These are phyloP conservation scores for Penicillium sp. DNA, from an alignment of 2,329 filamentous ascomycete species.

Conservation along the genomic window DNA sequence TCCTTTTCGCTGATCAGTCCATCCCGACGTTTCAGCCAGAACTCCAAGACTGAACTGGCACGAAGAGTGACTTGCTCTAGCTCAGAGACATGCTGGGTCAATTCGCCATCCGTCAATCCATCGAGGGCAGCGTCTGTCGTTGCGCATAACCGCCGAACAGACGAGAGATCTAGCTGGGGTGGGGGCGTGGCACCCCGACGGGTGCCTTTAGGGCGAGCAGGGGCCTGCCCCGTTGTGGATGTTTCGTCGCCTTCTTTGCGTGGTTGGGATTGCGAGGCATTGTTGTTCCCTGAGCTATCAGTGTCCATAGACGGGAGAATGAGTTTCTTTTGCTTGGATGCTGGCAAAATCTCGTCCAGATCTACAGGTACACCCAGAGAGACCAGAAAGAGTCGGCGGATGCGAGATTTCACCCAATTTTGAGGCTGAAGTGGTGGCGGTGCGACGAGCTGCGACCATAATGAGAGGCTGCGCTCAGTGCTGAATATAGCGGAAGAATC, in stretches of 20 bases:
- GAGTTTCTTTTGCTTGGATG: slow-evolving; percentile 96
- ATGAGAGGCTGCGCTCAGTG: slow-evolving; percentile 76
- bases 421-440: slow-evolving; percentile 91
- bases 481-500: slow-evolving; percentile 60
- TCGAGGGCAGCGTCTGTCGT: slow-evolving; percentile 78
- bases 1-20: slow-evolving; percentile 86
- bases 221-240: slow-evolving; percentile 23
- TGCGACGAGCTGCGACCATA: slow-evolving; percentile 95
- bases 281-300: slow-evolving; percentile 49
- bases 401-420: slow-evolving; percentile 95
- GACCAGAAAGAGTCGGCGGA: slow-evolving; percentile 88
- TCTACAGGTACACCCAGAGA: slow-evolving; percentile 94
- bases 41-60: slow-evolving; percentile 72
- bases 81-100: slow-evolving; percentile 63
- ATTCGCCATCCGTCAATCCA: slow-evolving; percentile 72
- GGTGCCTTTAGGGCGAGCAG: slow-evolving; percentile 23
- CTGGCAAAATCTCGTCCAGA: slow-evolving; percentile 91
- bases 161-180: slow-evolving; percentile 71
- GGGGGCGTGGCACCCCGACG: slow-evolving; percentile 53
- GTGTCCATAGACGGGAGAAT: slow-evolving; percentile 73
- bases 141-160: slow-evolving; percentile 69
- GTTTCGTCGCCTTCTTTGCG: slow-evolving; percentile 25
- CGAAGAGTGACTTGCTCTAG: slow-evolving; percentile 64
- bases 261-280: slow-evolving; percentile 43
- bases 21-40: slow-evolving; percentile 81